Evolutionary conservation across 768 basidiomycete genomes (phyloP).

Genomic region (Russula griseocarnosa): DNA sequence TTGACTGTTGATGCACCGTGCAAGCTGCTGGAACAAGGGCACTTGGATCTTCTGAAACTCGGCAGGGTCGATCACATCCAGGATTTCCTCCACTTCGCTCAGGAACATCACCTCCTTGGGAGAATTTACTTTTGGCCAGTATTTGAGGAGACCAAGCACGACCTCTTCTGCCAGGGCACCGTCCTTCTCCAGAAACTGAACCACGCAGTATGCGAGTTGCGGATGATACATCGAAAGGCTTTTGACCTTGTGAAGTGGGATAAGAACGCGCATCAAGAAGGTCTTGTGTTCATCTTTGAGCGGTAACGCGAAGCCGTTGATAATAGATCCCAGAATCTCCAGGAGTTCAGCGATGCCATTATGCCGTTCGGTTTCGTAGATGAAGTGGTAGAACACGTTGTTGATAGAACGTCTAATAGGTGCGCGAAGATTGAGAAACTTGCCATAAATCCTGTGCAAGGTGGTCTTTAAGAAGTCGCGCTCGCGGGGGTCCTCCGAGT

Average conservation of each 20-base stretch:
- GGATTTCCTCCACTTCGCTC: slow-evolving; percentile 97
- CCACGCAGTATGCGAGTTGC: slow-evolving; percentile 98
- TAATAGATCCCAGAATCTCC: slow-evolving; percentile 98
- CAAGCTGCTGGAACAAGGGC: slow-evolving; percentile 88
- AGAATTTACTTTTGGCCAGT: slow-evolving; percentile 99
- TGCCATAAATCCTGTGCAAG: slow-evolving; percentile 97
- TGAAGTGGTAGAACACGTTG: slow-evolving; percentile 98
- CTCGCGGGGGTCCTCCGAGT: slow-evolving; percentile 97
- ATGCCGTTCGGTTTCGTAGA: slow-evolving; percentile 98
- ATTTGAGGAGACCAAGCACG: slow-evolving; percentile 91
- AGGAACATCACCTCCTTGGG: slow-evolving; percentile 99
- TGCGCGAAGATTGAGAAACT: slow-evolving; percentile 97
- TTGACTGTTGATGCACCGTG: slow-evolving; percentile 96
- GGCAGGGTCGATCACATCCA: slow-evolving; percentile 94
- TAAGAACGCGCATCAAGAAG: slow-evolving; percentile 88
- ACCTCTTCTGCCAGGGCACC: slow-evolving; percentile 90
- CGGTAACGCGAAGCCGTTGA: slow-evolving; percentile 97
- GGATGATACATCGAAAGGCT: slow-evolving; percentile 97
- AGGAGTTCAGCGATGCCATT: slow-evolving; percentile 98
- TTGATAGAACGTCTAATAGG: slow-evolving; percentile 99
- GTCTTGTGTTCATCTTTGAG: slow-evolving; percentile 99
- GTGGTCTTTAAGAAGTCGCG: slow-evolving; percentile 99
- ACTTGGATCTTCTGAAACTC: slow-evolving; percentile 97
- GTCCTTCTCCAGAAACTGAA: slow-evolving; percentile 98
- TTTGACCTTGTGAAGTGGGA: slow-evolving; percentile 97